Base-by-base conservation (phyloP, 768 basidiomycete species). In the Chalciporus sphaerocephalus region DNA sequence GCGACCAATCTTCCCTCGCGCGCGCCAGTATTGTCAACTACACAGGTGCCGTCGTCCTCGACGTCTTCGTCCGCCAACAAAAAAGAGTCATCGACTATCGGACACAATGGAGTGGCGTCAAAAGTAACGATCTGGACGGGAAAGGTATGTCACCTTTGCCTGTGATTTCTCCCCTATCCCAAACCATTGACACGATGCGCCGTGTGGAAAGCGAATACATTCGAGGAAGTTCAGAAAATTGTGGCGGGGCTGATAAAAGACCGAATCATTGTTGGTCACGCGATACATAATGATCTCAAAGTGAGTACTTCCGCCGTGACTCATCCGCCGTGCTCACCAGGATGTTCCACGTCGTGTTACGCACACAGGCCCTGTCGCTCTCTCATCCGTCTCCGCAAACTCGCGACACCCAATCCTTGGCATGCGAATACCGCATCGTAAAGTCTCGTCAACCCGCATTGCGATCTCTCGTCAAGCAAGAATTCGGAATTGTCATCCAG, bases 1-100 rank as follows among this genome's bases (percentile, higher is more conserved):
- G 90, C 17, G 66, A 66, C 3, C 90, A 95, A 61, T 92, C 88
- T 0, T 84, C 86, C 0, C 75, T 96, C 12, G 94, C 92, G 1
- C 83, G 94, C 24, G 88, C 95, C 51, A 89, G 87, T 40, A 61
- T 96, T 32, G 92, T 97, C 46, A 95, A 97, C 65, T 95, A 81
- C 60, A 72, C 89, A 48, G 95, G 95, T 0, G 81, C 75, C 1
- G 73, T 88, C 21, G 70, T 85, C 34, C 62, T 96, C 51, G 94
- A 97, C 57, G 85, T 77, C 40, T 93, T 91, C 53, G 95, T 99
- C 24, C 72, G 76, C 40, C 93, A 91, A 59, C 76, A 83, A 40
- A 93, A 96, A 62, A 75, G 78, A 12, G 92, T 97, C 10, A 86
- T 92, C 10, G 95, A 99, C 65, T 97, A 93, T 68, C 70, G 93